Conservation (phyloP, 2,329 filamentous ascomycete species). For the Diaporthe aspalathi region DNA sequence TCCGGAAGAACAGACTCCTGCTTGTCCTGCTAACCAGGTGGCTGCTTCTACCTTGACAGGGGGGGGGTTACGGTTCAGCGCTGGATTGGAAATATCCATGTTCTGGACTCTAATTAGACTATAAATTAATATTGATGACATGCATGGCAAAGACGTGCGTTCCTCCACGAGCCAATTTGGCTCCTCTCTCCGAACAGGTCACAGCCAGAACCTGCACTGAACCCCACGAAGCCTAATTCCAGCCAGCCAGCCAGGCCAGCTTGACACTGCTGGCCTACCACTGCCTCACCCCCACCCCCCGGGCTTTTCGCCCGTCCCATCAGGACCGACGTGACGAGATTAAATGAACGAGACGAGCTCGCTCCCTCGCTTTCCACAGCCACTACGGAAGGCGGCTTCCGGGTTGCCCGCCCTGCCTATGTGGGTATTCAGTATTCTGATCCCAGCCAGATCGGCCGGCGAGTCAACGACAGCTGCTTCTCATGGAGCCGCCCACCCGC, state of each 20-base stretch:
- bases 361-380: neutral
- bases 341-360: conserved; percentile 6
- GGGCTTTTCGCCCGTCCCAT: conserved; percentile 4
- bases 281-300: neutral
- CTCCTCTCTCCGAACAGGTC: conserved; percentile 1
- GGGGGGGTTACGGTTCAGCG: neutral
- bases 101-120: neutral
- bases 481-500: conserved; percentile 14
- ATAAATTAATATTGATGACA: conserved; percentile 29
- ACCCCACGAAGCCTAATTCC: conserved; percentile 28
- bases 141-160: conserved; percentile 16
- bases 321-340: conserved; percentile 17
- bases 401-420: neutral
- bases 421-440: conserved; percentile 13
- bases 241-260: neutral
- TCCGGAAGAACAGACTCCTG: conserved; percentile 23
- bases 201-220: conserved; percentile 13
- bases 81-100: neutral
- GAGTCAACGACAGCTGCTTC: conserved; percentile 22
- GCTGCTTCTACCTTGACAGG: neutral
- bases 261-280: neutral
- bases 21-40: neutral
- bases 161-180: conserved; percentile 21
- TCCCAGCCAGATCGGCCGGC: conserved; percentile 10
- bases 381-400: conserved; percentile 22